phyloP scores from a whole-genome alignment of 495 filamentous ascomycete genomes.

The Neurospora sp. region DNA sequence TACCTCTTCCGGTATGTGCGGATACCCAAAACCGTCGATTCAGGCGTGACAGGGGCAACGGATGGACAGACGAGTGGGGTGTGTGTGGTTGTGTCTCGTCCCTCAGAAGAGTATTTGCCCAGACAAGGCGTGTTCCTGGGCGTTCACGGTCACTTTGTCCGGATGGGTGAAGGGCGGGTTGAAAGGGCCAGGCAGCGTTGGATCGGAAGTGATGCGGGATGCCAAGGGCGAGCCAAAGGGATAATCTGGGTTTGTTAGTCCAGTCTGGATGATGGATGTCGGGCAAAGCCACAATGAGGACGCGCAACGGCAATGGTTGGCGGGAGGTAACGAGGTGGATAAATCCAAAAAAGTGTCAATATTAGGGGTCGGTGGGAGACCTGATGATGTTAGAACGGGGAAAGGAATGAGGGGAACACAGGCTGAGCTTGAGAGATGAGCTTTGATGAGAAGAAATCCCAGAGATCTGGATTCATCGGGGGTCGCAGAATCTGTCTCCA shows the following conservation, averaged over 20 bases:
- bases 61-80: background rate
- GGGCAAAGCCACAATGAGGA: background rate
- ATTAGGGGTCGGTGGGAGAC: background rate
- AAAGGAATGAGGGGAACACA: background rate
- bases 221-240: background rate
- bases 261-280: background rate
- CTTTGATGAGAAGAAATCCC: background rate
- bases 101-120: background rate
- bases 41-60: background rate
- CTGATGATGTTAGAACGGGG: background rate
- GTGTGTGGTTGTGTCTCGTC: background rate
- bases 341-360: background rate
- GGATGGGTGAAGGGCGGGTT: background rate
- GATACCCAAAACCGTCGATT: background rate
- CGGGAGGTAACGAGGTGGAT: background rate
- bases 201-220: background rate
- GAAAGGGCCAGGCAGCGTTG: background rate
- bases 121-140: background rate
- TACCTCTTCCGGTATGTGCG: background rate
- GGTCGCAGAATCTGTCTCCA: background rate
- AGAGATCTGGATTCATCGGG: background rate
- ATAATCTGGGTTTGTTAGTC: background rate
- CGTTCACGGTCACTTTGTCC: background rate
- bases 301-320: background rate
- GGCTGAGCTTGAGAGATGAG: background rate